Percentiles rank a stretch among this genome's conserved stretches.
Evolutionary conservation across 192 early-diverging fungal species (phyloP).

Genomic region (Fimicolochytrium jonesii): DNA sequence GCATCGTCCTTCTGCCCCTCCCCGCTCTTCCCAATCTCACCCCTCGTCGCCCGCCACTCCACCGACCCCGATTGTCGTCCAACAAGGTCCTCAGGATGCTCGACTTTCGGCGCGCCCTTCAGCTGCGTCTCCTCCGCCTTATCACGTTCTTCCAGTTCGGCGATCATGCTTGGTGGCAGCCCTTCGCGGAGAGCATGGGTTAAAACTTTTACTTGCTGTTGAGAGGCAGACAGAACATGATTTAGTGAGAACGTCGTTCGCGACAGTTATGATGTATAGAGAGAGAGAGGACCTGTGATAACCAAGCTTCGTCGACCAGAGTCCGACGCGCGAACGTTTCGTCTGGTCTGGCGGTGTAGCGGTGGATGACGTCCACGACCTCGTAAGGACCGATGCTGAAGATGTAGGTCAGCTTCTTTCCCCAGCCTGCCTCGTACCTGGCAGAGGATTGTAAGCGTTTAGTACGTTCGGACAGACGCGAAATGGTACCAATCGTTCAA

Average conservation of each 20-base stretch:
- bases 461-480: no score
- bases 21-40: constrained; percentile 24
- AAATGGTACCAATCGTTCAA: no score
- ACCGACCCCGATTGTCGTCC: constrained; percentile 27
- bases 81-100: not conserved
- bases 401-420: constrained; percentile 40
- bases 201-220: no score
- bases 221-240: no score
- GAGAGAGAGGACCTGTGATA: not conserved
- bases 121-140: constrained; percentile 18
- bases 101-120: not conserved
- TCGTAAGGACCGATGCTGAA: constrained; percentile 23
- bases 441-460: no score
- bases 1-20: no score
- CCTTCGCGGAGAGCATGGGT: not conserved
- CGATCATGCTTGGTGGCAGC: not conserved
- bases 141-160: constrained; percentile 7
- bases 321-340: constrained; percentile 19
- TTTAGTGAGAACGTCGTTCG: no score
- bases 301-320: constrained; percentile 23
- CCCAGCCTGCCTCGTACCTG: constrained; percentile 42
- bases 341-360: constrained; percentile 23
- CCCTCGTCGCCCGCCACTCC: constrained; percentile 29
- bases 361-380: constrained; percentile 33
- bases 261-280: not conserved